Evolutionary conservation across 2,329 filamentous ascomycete genomes (phyloP), one percentile per base, ranked within the genome.

Genomic region (Pseudogymnoascus sp.): DNA sequence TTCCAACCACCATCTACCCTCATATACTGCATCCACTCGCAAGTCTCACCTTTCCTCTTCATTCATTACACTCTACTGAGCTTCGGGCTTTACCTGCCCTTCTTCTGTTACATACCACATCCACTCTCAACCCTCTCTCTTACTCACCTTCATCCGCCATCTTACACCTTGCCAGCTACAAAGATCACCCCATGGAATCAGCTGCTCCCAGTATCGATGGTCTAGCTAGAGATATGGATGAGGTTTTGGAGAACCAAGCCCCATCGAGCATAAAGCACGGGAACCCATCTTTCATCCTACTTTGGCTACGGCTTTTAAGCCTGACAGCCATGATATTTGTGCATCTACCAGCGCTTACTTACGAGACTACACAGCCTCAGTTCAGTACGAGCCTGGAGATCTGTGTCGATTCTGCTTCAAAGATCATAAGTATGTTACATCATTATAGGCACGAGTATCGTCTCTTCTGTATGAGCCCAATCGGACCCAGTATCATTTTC

Each of bases 331-430:
- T 62, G 19, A 28, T 62, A 23, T 33, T 42, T 21, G 44, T 62
- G 21, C 60, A 62, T 44, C 60, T 19, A 44, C 60, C 60, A 11
- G 60, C 60, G 15, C 33, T 62, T 23, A 62, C 60, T n/a, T 62
- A 42, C 36, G 60, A 42, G 19, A n/a, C 28, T 38, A 35, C 23
- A 19, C 21, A 38, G 19, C 60, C 35, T 40, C 60, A 62, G 28
- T 62, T 31, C 60, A 35, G 42, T 13, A 62, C 23, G n/a, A 62
- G 36, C 15, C 36, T 62, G 11, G 15, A 19, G 15, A 26, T 44
- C 23, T 62, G 60, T 26, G 36, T 21, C 23, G 21, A 62, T 15
- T 26, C 23, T 23, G 40, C 33, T 17, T 23, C 19, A 26, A 42
- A 62, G 17, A 42, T 62, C 3, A 62, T 62, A 15, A 23, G 15